Evolutionary conservation across 164 flowering plant species (phyloP), one percentile per base, ranked within the genome.

Genomic region (Vitis riparia): DNA sequence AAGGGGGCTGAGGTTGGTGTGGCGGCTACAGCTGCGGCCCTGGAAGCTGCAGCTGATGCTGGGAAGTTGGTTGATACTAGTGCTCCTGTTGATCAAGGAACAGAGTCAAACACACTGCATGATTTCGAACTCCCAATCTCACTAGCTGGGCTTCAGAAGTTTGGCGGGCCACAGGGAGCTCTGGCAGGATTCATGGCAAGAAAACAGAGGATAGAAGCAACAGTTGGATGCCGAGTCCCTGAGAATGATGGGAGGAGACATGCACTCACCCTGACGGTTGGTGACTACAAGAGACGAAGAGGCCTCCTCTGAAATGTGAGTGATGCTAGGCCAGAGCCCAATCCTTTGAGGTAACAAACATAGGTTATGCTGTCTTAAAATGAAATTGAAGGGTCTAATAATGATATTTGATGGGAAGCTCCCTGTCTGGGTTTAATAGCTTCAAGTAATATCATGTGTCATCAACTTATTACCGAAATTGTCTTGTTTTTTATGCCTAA

Each of bases 31-130:
- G 90, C 70, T 0, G 97, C 89, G 17, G 99, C 98, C 48, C 70
- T 91, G 76, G 88, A 91, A 79, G 97, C 93, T 14, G 98, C 97
- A 66, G 98, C 97, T 37, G 97, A 57, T 78, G 98, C 98, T 0
- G 98, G 99, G 67, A 95, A 93, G 79, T 72, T 95, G 82, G 89
- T 91, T 62, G 99, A 93, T 70, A 95, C 99, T 1, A 86, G 76
- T 63, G 99, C 98, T 14, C 99, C 99, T 8, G 87, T 95, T n/a
- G 99, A 90, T 78, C 82, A 67, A 70, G 98, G 98, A 62, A 91
- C 97, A 5, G 92, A 84, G 63, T 83, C 86, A 9, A 82, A 95
- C 71, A 13, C 77, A 51, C 73, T 93, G 78, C 98, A 95, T 60
- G 66, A 89, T 76, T 95, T 93, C 75, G 94, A 93, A 50, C 75